These are phyloP conservation scores for Acephala macrosclerotiorum DNA, from an alignment of 2,329 filamentous ascomycete species.

Conservation along the genomic window DNA sequence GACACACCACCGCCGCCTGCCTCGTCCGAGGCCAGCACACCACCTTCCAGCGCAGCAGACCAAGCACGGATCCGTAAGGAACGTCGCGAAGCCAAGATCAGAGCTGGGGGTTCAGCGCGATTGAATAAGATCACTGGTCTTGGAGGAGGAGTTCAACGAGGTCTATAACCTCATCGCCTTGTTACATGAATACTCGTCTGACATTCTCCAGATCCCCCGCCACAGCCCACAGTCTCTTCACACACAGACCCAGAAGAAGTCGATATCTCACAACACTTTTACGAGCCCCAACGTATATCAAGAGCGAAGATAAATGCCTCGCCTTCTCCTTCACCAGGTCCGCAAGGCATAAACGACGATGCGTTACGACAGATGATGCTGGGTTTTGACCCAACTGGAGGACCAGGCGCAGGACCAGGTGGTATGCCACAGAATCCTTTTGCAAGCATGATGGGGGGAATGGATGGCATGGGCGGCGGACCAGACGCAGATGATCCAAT, in stretches of 20 bases:
- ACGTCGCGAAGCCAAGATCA: constrained; percentile 80
- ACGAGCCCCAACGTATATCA: constrained; percentile 59
- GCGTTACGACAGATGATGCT: constrained; percentile 72
- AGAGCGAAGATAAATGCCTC: constrained; percentile 45
- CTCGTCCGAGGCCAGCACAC: constrained; percentile 36
- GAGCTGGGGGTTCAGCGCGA: constrained; percentile 71
- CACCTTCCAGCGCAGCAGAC: constrained; percentile 57
- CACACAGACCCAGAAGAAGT: constrained; percentile 76
- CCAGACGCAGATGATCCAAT: constrained; percentile 64
- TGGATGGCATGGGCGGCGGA: constrained; percentile 25
- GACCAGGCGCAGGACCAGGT: constrained; percentile 34
- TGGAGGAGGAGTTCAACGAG: constrained; percentile 62
- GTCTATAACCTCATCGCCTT: constrained; percentile 40
- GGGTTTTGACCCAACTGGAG: constrained; percentile 54
- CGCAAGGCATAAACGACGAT: constrained; percentile 57
- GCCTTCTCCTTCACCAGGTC: constrained; percentile 11
- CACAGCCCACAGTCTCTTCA: constrained; percentile 45
- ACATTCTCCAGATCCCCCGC: constrained; percentile 43
- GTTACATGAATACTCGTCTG: constrained; percentile 8
- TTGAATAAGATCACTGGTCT: constrained; percentile 79
- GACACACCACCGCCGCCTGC: constrained; percentile 35
- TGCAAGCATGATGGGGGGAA: constrained; percentile 44
- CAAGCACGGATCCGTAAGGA: constrained; percentile 81
- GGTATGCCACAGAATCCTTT: constrained; percentile 39
- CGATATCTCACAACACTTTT: constrained; percentile 78